Conservation (phyloP, 306 rosid species). For the Cicer bijugum region DNA sequence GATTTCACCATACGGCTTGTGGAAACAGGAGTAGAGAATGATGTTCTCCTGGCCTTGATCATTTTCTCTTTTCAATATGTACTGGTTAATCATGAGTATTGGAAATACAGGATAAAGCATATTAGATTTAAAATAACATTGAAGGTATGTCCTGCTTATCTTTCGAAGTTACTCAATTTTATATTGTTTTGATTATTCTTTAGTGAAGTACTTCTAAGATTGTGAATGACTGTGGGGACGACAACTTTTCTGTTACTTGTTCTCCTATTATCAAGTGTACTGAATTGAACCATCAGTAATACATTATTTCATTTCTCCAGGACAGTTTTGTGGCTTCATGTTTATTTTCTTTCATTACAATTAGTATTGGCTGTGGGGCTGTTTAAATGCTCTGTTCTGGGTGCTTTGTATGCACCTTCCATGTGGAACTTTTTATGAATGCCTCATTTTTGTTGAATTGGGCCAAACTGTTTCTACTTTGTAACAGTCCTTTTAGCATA, state of each 20-base stretch:
- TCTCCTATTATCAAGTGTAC: conserved; percentile 34
- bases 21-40: conserved; percentile 85
- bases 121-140: conserved; percentile 80
- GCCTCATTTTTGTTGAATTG: conserved; percentile 19
- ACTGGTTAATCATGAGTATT: conserved; percentile 79
- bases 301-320: neutral
- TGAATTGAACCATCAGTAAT: conserved; percentile 21
- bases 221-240: conserved; percentile 1
- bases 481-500: conserved; percentile 19
- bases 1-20: conserved; percentile 83
- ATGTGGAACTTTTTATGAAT: conserved; percentile 20
- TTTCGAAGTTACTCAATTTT: conserved; percentile 16
- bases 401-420: conserved; percentile 3
- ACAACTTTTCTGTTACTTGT: conserved; percentile 2
- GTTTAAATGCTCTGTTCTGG: conserved; percentile 24
- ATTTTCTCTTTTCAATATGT: conserved; percentile 86
- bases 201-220: conserved; percentile 21
- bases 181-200: conserved; percentile 33
- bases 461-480: conserved; percentile 15
- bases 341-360: neutral
- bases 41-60: conserved; percentile 71
- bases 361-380: conserved; percentile 11
- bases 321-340: neutral
- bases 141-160: conserved; percentile 64
- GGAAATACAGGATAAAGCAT: conserved; percentile 85